phyloP scores from a whole-genome alignment of 2,329 filamentous ascomycete genomes.

The Penicillium sp. region DNA sequence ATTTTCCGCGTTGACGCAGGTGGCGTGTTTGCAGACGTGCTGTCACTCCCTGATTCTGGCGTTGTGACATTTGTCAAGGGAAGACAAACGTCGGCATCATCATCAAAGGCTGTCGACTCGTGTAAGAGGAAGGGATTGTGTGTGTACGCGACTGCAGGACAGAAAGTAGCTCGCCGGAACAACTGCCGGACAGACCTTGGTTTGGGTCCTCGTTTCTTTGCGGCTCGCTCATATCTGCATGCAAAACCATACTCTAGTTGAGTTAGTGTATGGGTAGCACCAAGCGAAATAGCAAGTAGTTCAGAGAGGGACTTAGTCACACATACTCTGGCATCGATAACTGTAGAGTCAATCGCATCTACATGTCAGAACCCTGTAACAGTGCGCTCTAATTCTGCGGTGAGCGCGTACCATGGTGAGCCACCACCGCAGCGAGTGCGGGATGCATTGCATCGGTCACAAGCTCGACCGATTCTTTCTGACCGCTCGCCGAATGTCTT shows the following conservation, averaged over 20 bases:
- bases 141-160: too few species aligned
- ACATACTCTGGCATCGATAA: conserved; percentile 1
- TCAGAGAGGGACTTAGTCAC: too few species aligned
- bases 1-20: too few species aligned
- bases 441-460: conserved; percentile 9
- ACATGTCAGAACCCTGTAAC: too few species aligned
- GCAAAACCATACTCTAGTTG: conserved; percentile 21
- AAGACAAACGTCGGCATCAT: too few species aligned
- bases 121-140: too few species aligned
- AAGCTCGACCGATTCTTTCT: neutral
- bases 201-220: conserved; percentile 30
- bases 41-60: neutral
- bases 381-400: too few species aligned
- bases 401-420: neutral
- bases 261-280: neutral
- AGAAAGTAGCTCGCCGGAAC: too few species aligned
- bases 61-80: neutral
- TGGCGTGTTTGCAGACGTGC: too few species aligned
- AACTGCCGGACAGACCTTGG: conserved; percentile 12
- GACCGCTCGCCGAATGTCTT: too few species aligned
- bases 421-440: conserved; percentile 7
- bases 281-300: neutral
- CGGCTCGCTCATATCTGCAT: conserved; percentile 30
- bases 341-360: neutral
- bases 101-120: too few species aligned